A percentile compares a stretch with the other conserved stretches of the same genome.
Evolutionary conservation across 83 land plant species (phyloP).

Genomic region (Thuja plicata): DNA sequence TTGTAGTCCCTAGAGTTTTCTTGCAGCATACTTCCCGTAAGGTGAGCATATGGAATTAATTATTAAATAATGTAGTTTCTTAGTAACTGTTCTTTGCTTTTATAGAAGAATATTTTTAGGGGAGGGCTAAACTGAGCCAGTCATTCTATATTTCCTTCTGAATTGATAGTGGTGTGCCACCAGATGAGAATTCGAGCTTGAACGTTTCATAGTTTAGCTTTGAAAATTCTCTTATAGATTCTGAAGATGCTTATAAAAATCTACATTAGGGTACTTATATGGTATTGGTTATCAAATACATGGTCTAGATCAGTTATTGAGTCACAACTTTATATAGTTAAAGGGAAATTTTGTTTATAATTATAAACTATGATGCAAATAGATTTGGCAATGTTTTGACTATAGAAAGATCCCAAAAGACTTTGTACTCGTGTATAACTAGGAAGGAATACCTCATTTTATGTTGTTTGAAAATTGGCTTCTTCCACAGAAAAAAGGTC

Average conservation of each 20-base stretch:
- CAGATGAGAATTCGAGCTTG: background rate
- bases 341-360: background rate
- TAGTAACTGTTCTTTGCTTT: background rate
- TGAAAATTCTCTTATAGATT: background rate
- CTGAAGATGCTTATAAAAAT: background rate
- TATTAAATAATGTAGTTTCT: background rate
- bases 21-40: constrained; percentile 44
- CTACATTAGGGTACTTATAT: background rate
- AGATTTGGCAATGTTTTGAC: background rate
- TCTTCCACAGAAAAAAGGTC: background rate
- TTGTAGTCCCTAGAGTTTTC: constrained; percentile 43
- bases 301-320: background rate
- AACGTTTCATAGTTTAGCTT: background rate
- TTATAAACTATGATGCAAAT: background rate
- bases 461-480: background rate
- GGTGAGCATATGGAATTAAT: constrained; percentile 20
- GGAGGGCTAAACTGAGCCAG: background rate
- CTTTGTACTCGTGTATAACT: background rate
- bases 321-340: background rate
- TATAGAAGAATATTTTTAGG: background rate
- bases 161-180: background rate
- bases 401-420: background rate
- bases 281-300: background rate
- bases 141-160: background rate
- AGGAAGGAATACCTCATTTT: background rate